Base-by-base conservation (phyloP, 257 asterid species). In the Jacaranda mimosifolia region DNA sequence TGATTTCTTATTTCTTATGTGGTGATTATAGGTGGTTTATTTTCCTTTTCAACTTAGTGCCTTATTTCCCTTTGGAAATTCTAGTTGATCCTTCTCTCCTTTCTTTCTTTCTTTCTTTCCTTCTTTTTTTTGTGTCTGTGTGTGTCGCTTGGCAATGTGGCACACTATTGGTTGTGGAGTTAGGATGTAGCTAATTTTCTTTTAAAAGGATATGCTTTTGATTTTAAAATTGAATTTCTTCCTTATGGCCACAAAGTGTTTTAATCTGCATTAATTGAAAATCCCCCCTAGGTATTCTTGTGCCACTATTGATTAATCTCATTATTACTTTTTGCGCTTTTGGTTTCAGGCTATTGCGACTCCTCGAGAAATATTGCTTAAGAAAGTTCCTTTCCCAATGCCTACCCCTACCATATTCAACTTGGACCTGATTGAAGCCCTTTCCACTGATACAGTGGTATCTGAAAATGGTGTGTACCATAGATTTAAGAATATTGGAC, bases 381-480 rank as follows among this genome's bases (percentile, higher is more conserved):
- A 90, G 17, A 95, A 85, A 84, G 90, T 93, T 70, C 98, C 99
- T 4, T 77, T 90, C 83, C 99, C 97, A 19, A 75, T 93, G 97
- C 99, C 97, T n/a, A 79, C 66, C 53, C 99, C 99, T 9, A 57
- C 87, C 14, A 91, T 95, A 81, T 95, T 95, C 88, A 95, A 95
- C 76, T 73, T 93, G 88, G 97, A 93, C 59, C 43, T 12, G 62
- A 91, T 93, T 65, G 86, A 93, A 90, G 84, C 97, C 82, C 80
- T 95, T 70, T 73, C 96, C 48, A 70, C 84, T 36, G 99, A 95
- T 81, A 89, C 93, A 38, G 15, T 95, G 78, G 97, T 95, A 79
- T 89, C 98, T 78, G 79, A 86, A 83, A 79, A 93, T 59, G 97
- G 99, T 95, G 73, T 6, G 87, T 81, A 45, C 51, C 56, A 26